Base-by-base conservation (phyloP, 2,329 filamentous ascomycete species). In the Aureobasidium leucospermi region DNA sequence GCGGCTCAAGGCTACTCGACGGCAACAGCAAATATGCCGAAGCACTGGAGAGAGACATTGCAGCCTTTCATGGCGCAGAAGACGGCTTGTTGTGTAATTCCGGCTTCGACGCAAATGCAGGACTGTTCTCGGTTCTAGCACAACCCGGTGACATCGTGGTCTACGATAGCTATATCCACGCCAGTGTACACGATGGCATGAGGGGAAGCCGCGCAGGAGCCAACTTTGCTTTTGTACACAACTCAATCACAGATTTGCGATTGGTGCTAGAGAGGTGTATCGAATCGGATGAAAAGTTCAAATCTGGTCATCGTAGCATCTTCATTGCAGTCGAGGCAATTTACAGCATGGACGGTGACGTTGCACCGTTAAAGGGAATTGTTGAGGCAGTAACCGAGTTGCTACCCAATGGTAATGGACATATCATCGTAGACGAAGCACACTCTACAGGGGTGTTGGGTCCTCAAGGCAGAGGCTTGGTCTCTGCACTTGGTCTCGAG, bases 341-440 rank as follows among this genome's bases (percentile, higher is more conserved):
- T 0, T 64, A 94, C 70, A 91, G 87, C 69, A 94, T 94, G 89
- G 89, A 93, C 57, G 89, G 89, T 0, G 88, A 92, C 64, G 73
- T 89, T 16, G 82, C 82, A 0, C 86, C 86, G 0, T 73, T 94
- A 10, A 66, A 68, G 10, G 78, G 84, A 6, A 81, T 92, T 16
- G 78, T 87, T 1, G 70, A 77, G 0, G 74, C 81, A 4, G 79
- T 87, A 0, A 79, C 87, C 42, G 70, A 74, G 1, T 66, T 80
- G 0, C 71, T 90, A 0, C 82, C 85, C 0, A 61, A 62, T 0
- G 78, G 78, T 0, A 89, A 88, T 48, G 83, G 80, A 0, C 76
- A 86, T 59, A 72, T 89, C 4, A 76, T 88, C 9, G 79, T 89
- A 1, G 86, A 89, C 60, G 86, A 89, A 67, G 86, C 86, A 1